Base-by-base conservation (phyloP, 2,329 filamentous ascomycete species). In the Stromatinia cepivora region DNA sequence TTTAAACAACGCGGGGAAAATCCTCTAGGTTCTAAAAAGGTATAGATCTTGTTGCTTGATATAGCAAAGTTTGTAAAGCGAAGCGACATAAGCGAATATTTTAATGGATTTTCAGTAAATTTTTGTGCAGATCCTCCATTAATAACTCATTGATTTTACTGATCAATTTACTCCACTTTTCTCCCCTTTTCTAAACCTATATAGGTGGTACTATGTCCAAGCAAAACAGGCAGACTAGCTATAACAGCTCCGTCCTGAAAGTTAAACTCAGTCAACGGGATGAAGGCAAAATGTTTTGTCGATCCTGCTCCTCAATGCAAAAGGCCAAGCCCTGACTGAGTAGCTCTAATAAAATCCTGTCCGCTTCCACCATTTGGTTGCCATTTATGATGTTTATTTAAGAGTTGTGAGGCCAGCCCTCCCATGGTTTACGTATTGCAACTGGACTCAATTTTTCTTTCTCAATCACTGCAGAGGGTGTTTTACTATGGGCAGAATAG, bases 341-440 rank as follows among this genome's bases (percentile, higher is more conserved):
- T 9, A 11, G n/a, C 34, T 52, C 15, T 22, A 52, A 64, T 15
- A 64, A 50, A 50, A 62, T 13, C 22, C 39, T 7, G 34, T 67
- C n/a, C 31, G 52, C 11, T 45, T 20, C 31, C 15, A 28, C 52
- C 46, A 28, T 31, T 22, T 9, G 36, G 28, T 48, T 36, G 15
- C 17, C 20, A 25, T 67, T 52, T 25, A 22, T 62, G 25, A 22
- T 53, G 8, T 17, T 31, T 1, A n/a, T 39, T 6, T 52, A 63
- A 52, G 62, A 28, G 3, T 46, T 31, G 10, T 13, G 36, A 50
- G 34, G 17, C 45, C 53, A 9, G 22, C 56, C 46, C 25, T 34
- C 34, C 42, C 48, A 63, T 46, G 42, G n/a, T 63, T 62, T 22
- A 45, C 10, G 46, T 54, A 53, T 63, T 53, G 22, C 36, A 68